Base-by-base conservation (phyloP, 345 rosid species). In the Euphorbia peplus region DNA sequence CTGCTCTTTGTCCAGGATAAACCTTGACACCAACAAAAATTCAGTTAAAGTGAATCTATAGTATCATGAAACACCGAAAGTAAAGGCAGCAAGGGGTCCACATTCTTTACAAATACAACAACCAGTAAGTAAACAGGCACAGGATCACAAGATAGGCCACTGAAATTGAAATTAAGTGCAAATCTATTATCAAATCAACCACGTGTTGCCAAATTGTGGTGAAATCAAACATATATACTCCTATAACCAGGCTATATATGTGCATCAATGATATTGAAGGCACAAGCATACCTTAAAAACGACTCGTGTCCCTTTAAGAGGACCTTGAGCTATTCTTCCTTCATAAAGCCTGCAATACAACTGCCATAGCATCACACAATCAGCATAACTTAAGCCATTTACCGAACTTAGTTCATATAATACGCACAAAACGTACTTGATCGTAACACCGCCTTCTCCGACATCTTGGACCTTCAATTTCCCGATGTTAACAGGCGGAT, bases 1-100 rank as follows among this genome's bases (percentile, higher is more conserved):
- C 96, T 79, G 90, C 85, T 68, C 97, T 80, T 74, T 78, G 55
- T 76, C 98, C 97, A 0, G 98, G 98, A 81, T 90, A 93, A 62
- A 93, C 98, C 98, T 93, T 74, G 66, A 86, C 48, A 30, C 46
- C 9, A 22, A 67, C 25, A 74, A 55, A 46, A 12, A 12, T 5
- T 63, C 59, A 60, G 4, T 11, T 10, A 66, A 8, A 37, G 18
- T 25, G 41, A 57, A 61, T 24, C 26, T 25, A 48, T 32, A 21
- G 39, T 57, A 68, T 25, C 1, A 13, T 28, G 52, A 14, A 16
- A 24, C 32, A 47, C 26, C 63, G 21, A 67, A 29, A 39, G 13
- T 10, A 55, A n/a, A 22, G 25, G 3, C 4, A 22, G 19, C 22
- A 15, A 22, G 5, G 53, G 8, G n/a, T 21, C 39, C 42, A 63